Conservation (phyloP, 2,329 filamentous ascomycete genomes). For the Claviceps sp. region DNA sequence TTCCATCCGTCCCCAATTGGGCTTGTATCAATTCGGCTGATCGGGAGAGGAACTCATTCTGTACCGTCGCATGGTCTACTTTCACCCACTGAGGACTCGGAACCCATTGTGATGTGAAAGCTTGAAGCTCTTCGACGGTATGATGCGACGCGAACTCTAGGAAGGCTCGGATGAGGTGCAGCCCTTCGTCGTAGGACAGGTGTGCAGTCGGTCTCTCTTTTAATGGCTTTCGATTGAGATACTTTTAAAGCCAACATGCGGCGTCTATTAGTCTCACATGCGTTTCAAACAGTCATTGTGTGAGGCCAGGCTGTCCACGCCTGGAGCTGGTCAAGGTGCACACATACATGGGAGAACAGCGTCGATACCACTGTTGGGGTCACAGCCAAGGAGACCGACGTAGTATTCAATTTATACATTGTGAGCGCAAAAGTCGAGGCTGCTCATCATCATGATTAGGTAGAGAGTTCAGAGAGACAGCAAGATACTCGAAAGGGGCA, state of each 20-base stretch:
- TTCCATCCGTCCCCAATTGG: conserved; percentile 67
- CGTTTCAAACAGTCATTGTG: neutral
- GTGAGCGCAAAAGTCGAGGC: neutral
- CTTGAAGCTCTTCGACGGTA: conserved; percentile 84
- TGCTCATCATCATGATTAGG: neutral
- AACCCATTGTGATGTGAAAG: conserved; percentile 85
- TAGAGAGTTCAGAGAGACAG: neutral
- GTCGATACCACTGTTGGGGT: conserved; percentile 82
- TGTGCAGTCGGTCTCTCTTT: conserved; percentile 75
- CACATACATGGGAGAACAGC: conserved; percentile 67
- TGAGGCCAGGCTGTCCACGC: neutral
- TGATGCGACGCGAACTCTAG: conserved; percentile 75
- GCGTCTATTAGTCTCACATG: neutral
- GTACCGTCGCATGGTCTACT: conserved; percentile 55
- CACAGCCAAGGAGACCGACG: conserved; percentile 69
- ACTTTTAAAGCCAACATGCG: conserved; percentile 35
- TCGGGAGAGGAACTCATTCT: conserved; percentile 46
- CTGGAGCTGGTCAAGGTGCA: neutral
- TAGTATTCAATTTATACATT: conserved; percentile 55
- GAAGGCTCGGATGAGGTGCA: conserved; percentile 78
- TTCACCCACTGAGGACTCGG: conserved; percentile 82
- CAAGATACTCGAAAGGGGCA: neutral
- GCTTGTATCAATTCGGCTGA: conserved; percentile 55
- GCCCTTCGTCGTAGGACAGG: conserved; percentile 86
- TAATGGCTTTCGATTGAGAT: conserved; percentile 64